A percentile compares a stretch with the other conserved stretches of the same genome.
These are phyloP conservation scores for Chenopodium berlandieri DNA, from an alignment of 148 eudicot genomes.

Conservation along the genomic window DNA sequence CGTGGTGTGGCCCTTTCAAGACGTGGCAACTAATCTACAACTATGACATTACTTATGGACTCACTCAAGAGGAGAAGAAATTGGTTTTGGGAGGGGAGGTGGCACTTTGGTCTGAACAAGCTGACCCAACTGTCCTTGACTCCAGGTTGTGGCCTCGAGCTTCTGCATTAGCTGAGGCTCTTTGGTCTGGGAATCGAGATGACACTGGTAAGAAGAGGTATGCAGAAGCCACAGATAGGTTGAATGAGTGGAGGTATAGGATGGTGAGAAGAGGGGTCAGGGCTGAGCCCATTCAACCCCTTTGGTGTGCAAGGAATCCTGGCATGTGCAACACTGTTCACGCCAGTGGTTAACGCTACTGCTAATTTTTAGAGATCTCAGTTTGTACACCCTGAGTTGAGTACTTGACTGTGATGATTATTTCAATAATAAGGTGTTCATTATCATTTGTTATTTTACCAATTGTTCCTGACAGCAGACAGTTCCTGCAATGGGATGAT, in stretches of 20 bases:
- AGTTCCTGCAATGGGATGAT: too few relatives aligned
- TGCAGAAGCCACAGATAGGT: slow-evolving; percentile 77
- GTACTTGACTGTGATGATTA: too few relatives aligned
- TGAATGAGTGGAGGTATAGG: slow-evolving; percentile 76
- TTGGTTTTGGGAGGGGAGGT: slow-evolving; percentile 91
- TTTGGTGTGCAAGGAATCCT: slow-evolving; percentile 85
- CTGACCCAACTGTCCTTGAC: slow-evolving; percentile 75
- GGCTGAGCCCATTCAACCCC: slow-evolving; percentile 92
- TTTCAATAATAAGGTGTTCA: too few relatives aligned
- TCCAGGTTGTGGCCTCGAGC: slow-evolving; percentile 79
- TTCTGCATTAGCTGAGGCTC: slow-evolving; percentile 70
- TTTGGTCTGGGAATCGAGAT: slow-evolving; percentile 83
- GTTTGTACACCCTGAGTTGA: neutral
- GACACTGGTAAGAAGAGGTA: slow-evolving; percentile 60
- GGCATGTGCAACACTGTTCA: slow-evolving; percentile 83
- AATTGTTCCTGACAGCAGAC: too few relatives aligned
- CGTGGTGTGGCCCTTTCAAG: slow-evolving; percentile 95
- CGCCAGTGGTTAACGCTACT: slow-evolving; percentile 13
- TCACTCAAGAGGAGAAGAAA: slow-evolving; percentile 51
- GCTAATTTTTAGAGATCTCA: neutral
- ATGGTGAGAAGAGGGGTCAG: slow-evolving; percentile 78
- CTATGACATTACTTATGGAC: slow-evolving; percentile 69
- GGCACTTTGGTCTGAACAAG: slow-evolving; percentile 93
- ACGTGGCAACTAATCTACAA: slow-evolving; percentile 88
- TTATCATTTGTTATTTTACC: too few relatives aligned